Conservation (phyloP, 2,329 filamentous ascomycete species). For the Aspergillus pseudonomiae region DNA sequence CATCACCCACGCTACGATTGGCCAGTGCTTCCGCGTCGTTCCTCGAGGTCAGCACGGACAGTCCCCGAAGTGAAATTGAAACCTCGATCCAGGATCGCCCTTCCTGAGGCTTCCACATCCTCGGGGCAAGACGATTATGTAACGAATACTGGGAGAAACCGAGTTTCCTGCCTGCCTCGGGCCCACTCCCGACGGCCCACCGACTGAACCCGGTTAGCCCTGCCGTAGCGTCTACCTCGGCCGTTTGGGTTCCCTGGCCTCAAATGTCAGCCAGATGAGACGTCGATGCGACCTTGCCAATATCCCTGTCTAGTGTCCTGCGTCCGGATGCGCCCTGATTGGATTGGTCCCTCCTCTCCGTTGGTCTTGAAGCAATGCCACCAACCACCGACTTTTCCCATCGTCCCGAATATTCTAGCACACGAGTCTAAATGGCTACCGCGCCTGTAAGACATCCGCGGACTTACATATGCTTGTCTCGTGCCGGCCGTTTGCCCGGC, state of each 20-base stretch:
- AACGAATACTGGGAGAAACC: not conserved
- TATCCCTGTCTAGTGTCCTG: not conserved
- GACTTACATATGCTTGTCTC: constrained; percentile 7
- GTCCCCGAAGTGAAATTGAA: constrained; percentile 18
- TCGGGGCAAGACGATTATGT: constrained; percentile 17
- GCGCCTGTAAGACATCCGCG: constrained; percentile 14
- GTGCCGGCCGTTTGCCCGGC: not conserved
- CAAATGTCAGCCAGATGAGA: not conserved
- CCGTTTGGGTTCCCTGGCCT: constrained; percentile 5
- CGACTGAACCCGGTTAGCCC: constrained; percentile 9
- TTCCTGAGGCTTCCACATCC: not conserved
- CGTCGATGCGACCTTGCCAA: not conserved
- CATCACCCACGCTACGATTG: constrained; percentile 14
- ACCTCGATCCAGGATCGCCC: not conserved
- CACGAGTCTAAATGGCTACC: constrained; percentile 12
- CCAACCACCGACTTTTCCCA: constrained; percentile 4
- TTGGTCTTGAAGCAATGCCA: not conserved
- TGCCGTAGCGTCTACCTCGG: constrained; percentile 11
- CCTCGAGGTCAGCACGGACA: constrained; percentile 21
- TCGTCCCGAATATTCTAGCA: constrained; percentile 5
- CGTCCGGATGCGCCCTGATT: not conserved
- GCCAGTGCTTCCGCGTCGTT: constrained; percentile 12
- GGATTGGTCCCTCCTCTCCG: not conserved
- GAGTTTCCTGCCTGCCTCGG: not conserved
- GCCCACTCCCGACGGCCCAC: not conserved